Percentiles rank a stretch among this genome's conserved stretches.
phyloP scores from a whole-genome alignment of 306 rosid genomes.

The Cucumis melo region DNA sequence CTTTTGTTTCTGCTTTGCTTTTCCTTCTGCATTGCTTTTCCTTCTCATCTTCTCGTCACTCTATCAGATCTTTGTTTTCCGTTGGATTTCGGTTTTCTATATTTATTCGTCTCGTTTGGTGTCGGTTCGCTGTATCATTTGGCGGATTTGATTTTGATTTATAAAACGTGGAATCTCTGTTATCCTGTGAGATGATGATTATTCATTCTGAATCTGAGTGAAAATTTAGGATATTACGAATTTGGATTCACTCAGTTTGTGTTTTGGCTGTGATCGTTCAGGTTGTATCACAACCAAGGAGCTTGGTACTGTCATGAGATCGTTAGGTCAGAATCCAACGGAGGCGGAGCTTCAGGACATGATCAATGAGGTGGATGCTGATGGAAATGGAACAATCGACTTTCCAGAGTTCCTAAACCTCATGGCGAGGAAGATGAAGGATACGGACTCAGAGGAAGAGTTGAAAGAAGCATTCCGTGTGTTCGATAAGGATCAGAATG shows the following conservation, averaged over 20 bases:
- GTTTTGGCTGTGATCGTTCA: constrained; percentile 3
- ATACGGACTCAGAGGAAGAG: constrained; percentile 82
- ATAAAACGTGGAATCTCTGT: background rate
- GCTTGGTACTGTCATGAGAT: constrained; percentile 84
- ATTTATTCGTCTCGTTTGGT: background rate
- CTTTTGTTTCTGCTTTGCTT: background rate
- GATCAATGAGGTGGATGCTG: constrained; percentile 83
- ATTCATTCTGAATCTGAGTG: background rate
- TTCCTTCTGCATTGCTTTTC: background rate
- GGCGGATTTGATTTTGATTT: background rate
- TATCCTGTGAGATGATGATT: background rate
- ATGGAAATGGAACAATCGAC: constrained; percentile 76
- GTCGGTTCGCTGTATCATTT: background rate
- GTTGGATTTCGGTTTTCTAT: background rate
- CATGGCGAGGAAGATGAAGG: constrained; percentile 91
- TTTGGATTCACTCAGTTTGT: background rate
- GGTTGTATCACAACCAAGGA: constrained; percentile 90
- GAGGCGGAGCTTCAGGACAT: constrained; percentile 93
- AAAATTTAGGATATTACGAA: background rate
- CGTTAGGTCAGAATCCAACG: constrained; percentile 83
- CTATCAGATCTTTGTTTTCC: background rate
- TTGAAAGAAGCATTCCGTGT: constrained; percentile 80
- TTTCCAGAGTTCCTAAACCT: constrained; percentile 81
- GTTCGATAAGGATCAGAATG: constrained; percentile 82
- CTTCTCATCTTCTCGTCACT: background rate